Base-by-base conservation (phyloP, 2,329 filamentous ascomycete genomes). In the Basipetospora chlamydospora region DNA sequence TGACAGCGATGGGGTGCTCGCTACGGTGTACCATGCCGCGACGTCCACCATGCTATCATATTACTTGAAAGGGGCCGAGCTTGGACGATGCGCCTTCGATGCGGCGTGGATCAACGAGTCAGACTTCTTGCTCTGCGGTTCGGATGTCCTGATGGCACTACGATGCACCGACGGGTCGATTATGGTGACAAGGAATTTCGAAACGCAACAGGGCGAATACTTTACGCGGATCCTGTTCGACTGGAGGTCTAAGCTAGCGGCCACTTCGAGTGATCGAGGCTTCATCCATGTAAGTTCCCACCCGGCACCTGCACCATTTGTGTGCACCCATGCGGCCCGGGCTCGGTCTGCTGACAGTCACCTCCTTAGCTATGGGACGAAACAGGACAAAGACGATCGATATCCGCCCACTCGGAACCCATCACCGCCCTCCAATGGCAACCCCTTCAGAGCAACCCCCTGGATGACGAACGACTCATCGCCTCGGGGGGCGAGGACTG, bases 401-500 rank as follows among this genome's bases (percentile, higher is more conserved):
- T 77, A 39, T 63, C 63, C 31, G 72, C 73, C 6, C 74, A 78
- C 44, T 64, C 67, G 38, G 70, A 71, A 15, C 52, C 63, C 17
- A 67, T 78, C 36, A 75, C 70, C 0, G 62, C 66, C 3, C 57
- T 78, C 42, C 59, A 64, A 41, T 79, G 73, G 73, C 74, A 78
- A 45, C 73, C 74, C 9, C 43, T 70, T 13, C 37, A 38, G 13
- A 35, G 33, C 16, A 46, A 49, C 2, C 42, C 49, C 5, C 46
- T 39, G n/a, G 56, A 64, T 6, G 64, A 66, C 34, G 70, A 76
- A 43, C 60, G 74, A 17, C 55, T 78, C 3, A 62, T 77, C 39
- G 73, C 74, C 6, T 72, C 73, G 2, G 72, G 71, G 17, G 68
- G 69, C 3, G 72, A 77, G 42, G 73, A 79, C 44, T 71, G 71